A percentile compares a stretch with the other conserved stretches of the same genome.
Conservation (phyloP, 2,329 filamentous ascomycete genomes). For the Colletotrichum musicola region DNA sequence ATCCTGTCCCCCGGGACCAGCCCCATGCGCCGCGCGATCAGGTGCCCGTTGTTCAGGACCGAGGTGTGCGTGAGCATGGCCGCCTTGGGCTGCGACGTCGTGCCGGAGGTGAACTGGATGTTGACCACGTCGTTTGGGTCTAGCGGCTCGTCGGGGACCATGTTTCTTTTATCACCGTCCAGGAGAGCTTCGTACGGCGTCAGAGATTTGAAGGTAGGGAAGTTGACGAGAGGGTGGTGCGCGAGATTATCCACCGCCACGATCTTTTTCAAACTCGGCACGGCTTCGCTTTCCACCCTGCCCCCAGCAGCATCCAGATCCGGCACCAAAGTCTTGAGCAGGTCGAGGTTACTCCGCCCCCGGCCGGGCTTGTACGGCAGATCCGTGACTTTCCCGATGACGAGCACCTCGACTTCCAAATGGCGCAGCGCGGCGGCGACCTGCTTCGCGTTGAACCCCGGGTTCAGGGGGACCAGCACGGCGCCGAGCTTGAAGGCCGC, state of each 20-base stretch:
- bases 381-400: slow-evolving; percentile 91
- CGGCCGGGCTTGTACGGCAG: slow-evolving; percentile 73
- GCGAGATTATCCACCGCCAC: slow-evolving; percentile 83
- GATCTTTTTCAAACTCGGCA: slow-evolving; percentile 78
- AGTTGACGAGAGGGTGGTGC: slow-evolving; percentile 59
- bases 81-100: slow-evolving; percentile 90
- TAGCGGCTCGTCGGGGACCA: slow-evolving; percentile 62
- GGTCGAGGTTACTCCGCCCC: slow-evolving; percentile 65
- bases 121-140: slow-evolving; percentile 81
- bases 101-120: slow-evolving; percentile 98
- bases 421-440: slow-evolving; percentile 83
- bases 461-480: slow-evolving; percentile 92
- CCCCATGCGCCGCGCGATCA: slow-evolving; percentile 88
- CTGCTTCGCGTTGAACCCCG: slow-evolving; percentile 85
- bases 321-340: slow-evolving; percentile 61
- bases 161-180: slow-evolving; percentile 45
- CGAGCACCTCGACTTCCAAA: slow-evolving; percentile 77
- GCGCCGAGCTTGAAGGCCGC: slow-evolving; percentile 95
- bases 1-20: slow-evolving; percentile 80
- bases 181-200: slow-evolving; percentile 60
- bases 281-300: slow-evolving; percentile 55
- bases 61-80: slow-evolving; percentile 86
- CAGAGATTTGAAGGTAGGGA: slow-evolving; percentile 55
- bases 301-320: slow-evolving; percentile 48
- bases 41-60: slow-evolving; percentile 92